phyloP scores from a whole-genome alignment of 441 rosid genomes.

The Sinapis alba region DNA sequence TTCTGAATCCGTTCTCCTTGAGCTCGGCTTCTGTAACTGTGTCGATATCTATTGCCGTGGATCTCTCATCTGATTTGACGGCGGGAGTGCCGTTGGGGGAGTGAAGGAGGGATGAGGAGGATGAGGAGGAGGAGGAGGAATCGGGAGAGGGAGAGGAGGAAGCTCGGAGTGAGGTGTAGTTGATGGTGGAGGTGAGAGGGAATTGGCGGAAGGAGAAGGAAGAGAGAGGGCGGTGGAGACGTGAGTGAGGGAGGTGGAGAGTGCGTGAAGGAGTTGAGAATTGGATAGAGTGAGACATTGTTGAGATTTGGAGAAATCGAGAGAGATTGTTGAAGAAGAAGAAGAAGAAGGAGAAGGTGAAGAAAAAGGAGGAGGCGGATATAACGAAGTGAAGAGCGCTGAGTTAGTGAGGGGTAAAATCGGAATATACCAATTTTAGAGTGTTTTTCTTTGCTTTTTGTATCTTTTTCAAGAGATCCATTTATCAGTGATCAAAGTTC shows the following conservation, averaged over 20 bases:
- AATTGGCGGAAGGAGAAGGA: constrained; percentile 45
- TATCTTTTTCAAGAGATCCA: too few relatives aligned
- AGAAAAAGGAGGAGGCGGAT: background rate
- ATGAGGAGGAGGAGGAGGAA: constrained; percentile 14
- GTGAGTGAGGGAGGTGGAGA: constrained; percentile 41
- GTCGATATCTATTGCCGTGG: constrained; percentile 74
- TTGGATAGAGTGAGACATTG: constrained; percentile 76
- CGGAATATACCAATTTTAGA: background rate
- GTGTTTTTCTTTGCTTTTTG: too few relatives aligned
- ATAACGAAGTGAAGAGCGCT: background rate
- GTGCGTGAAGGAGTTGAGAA: constrained; percentile 52
- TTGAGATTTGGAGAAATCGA: constrained; percentile 1
- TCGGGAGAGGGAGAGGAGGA: constrained; percentile 29
- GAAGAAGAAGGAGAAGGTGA: too few relatives aligned
- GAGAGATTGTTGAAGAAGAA: background rate
- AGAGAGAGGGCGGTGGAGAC: constrained; percentile 42
- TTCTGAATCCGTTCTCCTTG: constrained; percentile 97
- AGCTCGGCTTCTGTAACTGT: constrained; percentile 87
- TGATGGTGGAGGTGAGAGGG: constrained; percentile 36
- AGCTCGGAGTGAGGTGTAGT: constrained; percentile 31
- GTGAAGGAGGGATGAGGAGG: constrained; percentile 46
- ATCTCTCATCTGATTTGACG: constrained; percentile 40
- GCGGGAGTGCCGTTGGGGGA: constrained; percentile 54
- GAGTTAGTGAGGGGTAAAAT: background rate
- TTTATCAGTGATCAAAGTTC: too few relatives aligned